Evolutionary conservation across 108 stramenopile species (phyloP), one percentile per base, ranked within the genome.

Genomic region (Skeletonema marinoi): DNA sequence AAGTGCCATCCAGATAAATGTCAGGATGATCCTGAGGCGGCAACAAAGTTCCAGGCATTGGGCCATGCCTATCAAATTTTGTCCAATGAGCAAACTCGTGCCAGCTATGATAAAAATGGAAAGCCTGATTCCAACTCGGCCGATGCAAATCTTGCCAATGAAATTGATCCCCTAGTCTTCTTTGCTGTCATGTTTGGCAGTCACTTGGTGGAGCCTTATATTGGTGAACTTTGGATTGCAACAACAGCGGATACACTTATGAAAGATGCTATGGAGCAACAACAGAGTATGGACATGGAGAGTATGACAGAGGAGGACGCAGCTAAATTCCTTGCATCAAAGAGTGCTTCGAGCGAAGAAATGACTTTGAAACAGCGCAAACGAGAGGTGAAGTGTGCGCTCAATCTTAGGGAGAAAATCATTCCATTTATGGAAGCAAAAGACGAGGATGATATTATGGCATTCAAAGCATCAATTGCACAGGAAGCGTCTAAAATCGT

Each of bases 11-110:
- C 97, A 8, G 97, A 97, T 68, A 94, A 93, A 77, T 89, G 90
- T 62, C 89, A 88, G n/a, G 93, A 85, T 54, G 93, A 95, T 80
- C 90, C 94, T 11, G 87, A 93, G 25, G 94, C 93, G 17, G 86
- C 88, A 7, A 71, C 85, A 11, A 90, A 89, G 73, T 98, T 98
- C 77, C 97, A 97, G 84, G 87, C 81, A 29, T 63, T 98, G 14
- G 92, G 94, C 13, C 92, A 95, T 68, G 97, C 97, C 35, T 98
- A 98, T 75, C 97, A 96, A 75, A 77, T 95, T 6, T 81, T 98
- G 10, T 87, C 87, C 29, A 86, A 93, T 71, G 93, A 95, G 33
- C 83, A 93, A 73, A 83, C 82, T 11, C 85, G 97, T 48, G 92
- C 90, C 31, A 75, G 79, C 19, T 98, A 98, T 75, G 97, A 98